A percentile compares a stretch with the other conserved stretches of the same genome.
Evolutionary conservation across 352 stramenopile genomes (phyloP).

Genomic region (Phytophthora meadii): DNA sequence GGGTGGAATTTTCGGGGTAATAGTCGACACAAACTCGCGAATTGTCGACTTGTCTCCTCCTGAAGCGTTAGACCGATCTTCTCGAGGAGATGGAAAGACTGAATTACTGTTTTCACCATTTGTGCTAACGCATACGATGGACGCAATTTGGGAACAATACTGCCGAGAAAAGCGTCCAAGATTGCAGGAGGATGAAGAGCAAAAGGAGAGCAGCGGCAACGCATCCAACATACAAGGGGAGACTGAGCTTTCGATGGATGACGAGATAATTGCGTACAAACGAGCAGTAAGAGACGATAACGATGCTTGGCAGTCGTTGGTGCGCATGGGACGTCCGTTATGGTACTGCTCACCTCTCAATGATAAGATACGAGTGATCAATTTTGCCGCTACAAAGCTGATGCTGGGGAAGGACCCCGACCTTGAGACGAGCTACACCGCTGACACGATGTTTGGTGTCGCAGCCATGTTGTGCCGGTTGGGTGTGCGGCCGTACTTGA

Average conservation of each 20-base stretch:
- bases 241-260: not conserved
- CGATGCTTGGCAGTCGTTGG: slow-evolving; percentile 2
- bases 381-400: slow-evolving; percentile 11
- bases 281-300: not conserved
- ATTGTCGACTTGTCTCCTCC: slow-evolving; percentile 7
- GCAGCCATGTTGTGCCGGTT: slow-evolving; percentile 13
- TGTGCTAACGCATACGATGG: slow-evolving; percentile 22
- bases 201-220: not conserved
- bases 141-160: slow-evolving; percentile 7
- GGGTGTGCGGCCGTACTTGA: slow-evolving; percentile 2
- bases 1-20: slow-evolving; percentile 14
- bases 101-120: slow-evolving; percentile 9
- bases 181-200: not conserved
- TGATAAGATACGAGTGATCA: not conserved
- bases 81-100: not conserved
- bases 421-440: not conserved
- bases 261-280: slow-evolving; percentile 7
- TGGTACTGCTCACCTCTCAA: not conserved
- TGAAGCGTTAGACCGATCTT: not conserved
- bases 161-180: not conserved
- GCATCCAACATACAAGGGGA: too few relatives aligned
- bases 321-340: slow-evolving; percentile 16
- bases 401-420: not conserved
- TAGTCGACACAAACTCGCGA: slow-evolving; percentile 19
- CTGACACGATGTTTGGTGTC: slow-evolving; percentile 16